Base-by-base conservation (phyloP, 805 yeast genomes). In the Candida ficus region DNA sequence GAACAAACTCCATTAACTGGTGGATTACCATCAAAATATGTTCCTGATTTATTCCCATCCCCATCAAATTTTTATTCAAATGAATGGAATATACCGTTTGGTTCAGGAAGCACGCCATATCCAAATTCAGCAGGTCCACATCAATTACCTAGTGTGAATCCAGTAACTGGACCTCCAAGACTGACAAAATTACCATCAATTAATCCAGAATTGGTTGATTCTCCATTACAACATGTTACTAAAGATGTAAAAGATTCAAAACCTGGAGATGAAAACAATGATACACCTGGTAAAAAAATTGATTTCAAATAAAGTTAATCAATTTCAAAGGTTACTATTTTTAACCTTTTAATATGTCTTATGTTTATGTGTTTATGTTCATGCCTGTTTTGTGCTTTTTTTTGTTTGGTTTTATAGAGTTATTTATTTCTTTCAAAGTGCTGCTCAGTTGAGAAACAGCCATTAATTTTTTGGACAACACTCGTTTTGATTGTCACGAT, bases 11-110 rank as follows among this genome's bases (percentile, higher is more conserved):
- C 90, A 4, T 60, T 83, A 12, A 67, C 78, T 3, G 82, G 83
- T 7, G 80, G 78, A 1, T 63, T 85, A 19, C 90, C 95, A 3
- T 76, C 85, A 3, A 69, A 83, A 38, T 85, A 79, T 51, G 77
- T 83, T 31, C 73, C 73, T 43, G 95, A 85, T 51, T 66, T 82
- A 56, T 78, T 86, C 52, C 90, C 89, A 23, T 83, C 91, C 6
- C 96, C 96, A 0, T 75, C 80, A n/a, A 83, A 76, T 46, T 78
- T 80, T 49, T 85, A 83, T 52, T 75, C 79, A 7, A 70, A 76
- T 39, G 81, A 76, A 33, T 76, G 80, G 80, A 66, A 65, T 37
- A 62, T 69, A 12, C 70, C 73, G 10, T 68, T 65, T 54, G 73
- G 73, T 5, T 56, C 67, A 2, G 63, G 63, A 10, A 49, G 41